phyloP scores from a whole-genome alignment of 1,284 basidiomycete species.

The Marasmius sp. region DNA sequence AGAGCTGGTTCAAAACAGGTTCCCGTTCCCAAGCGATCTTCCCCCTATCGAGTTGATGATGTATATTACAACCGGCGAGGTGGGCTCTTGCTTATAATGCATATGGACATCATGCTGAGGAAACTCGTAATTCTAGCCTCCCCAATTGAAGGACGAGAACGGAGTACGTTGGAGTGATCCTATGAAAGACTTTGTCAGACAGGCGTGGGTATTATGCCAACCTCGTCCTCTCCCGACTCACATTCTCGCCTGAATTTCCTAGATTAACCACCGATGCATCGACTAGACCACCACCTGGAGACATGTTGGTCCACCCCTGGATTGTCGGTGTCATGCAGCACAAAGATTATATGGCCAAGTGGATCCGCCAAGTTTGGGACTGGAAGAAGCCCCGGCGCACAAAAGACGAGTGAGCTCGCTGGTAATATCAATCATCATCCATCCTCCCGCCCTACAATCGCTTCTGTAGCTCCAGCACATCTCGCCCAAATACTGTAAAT shows the following conservation, averaged over 20 bases:
- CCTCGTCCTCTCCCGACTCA: constrained; percentile 5
- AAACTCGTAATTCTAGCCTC: constrained; percentile 55
- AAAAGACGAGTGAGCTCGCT: constrained; percentile 43
- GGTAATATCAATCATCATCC: no score
- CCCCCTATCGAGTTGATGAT: constrained; percentile 93
- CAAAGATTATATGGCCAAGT: constrained; percentile 86
- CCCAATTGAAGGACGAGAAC: constrained; percentile 74
- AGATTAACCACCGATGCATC: constrained; percentile 60
- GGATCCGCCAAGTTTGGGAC: constrained; percentile 89
- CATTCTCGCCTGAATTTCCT: constrained; percentile 14
- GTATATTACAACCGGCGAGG: constrained; percentile 84
- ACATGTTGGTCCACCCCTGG: constrained; percentile 89
- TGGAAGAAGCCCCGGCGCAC: constrained; percentile 60
- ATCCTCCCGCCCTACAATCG: no score
- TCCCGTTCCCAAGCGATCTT: constrained; percentile 92
- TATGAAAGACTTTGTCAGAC: constrained; percentile 92
- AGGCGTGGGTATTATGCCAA: constrained; percentile 60
- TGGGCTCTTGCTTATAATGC: constrained; percentile 31
- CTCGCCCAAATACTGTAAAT: no score
- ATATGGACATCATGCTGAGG: constrained; percentile 5
- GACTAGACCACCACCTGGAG: constrained; percentile 80
- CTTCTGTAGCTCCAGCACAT: no score
- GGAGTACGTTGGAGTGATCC: constrained; percentile 78
- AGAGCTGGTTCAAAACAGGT: constrained; percentile 92
- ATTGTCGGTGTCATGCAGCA: constrained; percentile 77